These are phyloP conservation scores for Begonia peltatifolia DNA, from an alignment of 306 rosid species.

Conservation along the genomic window DNA sequence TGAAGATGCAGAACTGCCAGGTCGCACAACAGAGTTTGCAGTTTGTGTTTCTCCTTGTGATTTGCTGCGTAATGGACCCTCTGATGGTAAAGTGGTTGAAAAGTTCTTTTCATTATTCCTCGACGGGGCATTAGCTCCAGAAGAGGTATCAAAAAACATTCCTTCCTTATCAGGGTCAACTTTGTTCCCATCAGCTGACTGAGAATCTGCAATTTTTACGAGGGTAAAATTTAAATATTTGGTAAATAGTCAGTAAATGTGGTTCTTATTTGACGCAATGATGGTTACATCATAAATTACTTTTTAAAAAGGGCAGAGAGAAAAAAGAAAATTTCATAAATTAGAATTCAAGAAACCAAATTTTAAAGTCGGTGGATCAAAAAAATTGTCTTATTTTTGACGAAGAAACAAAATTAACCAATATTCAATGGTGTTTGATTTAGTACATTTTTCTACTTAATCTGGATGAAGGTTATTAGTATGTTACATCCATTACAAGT, in stretches of 20 bases:
- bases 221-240: conserved; percentile 5
- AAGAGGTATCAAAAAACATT: conserved; percentile 23
- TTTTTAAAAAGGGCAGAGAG: not conserved
- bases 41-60: conserved; percentile 30
- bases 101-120: conserved; percentile 37
- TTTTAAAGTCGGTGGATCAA: not conserved
- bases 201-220: conserved; percentile 37
- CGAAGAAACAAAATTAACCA: no score
- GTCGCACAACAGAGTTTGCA: conserved; percentile 37
- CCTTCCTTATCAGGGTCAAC: conserved; percentile 33
- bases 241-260: not conserved
- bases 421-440: no score
- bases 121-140: conserved; percentile 22
- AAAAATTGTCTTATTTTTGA: not conserved
- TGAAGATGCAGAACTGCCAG: conserved; percentile 47
- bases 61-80: conserved; percentile 27
- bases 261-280: not conserved
- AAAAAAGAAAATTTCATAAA: not conserved
- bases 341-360: not conserved
- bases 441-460: no score
- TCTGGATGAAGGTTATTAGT: no score
- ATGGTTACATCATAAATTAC: not conserved
- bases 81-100: conserved; percentile 23
- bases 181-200: conserved; percentile 21
- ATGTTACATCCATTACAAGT: no score